Base-by-base conservation (phyloP, 768 basidiomycete genomes). In the Lactifluus subvellereus region DNA sequence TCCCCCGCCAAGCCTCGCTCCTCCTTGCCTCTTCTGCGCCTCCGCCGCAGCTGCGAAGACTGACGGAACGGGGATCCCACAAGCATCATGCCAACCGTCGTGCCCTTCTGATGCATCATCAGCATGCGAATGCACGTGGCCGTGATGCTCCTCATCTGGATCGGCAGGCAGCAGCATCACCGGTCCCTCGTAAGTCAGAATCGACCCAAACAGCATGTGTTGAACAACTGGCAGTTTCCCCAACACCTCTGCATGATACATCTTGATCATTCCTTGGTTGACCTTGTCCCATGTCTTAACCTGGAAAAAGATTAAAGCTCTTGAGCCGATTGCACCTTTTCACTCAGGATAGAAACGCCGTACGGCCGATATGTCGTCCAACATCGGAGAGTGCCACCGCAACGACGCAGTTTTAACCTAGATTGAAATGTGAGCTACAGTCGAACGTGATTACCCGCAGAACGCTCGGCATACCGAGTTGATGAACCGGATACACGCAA, bases 341-440 rank as follows among this genome's bases (percentile, higher is more conserved):
- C 7, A 27, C 8, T 3, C 14, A 16, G 4, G 18, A 54, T 9
- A 54, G 22, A 30, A 54, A 16, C 11, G 8, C 69, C 79, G 47
- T 64, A 76, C 94, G 0, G 88, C 93, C 1, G 94, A 95, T 59
- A 98, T 98, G 71, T 98, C 96, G 73, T 98, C 93, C 7, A 99
- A 83, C 96, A 99, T 98, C 1, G 96, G 96, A 0, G 94, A 97
- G 76, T 99, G 96, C 96, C 96, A 99, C 56, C 94, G 82, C 0
- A 98, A 79, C 0, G 94, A 94, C 0, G 95, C 94, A 0, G 94
- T 93, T 72, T 98, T 98, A 67, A 98, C 92, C 91, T 95, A 65
- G 13, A 32, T 33, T 20, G 14, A 13, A 30, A 11, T 13, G 20
- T 52, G 27, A 57, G 56, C 61, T 14, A 9, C 43, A 47, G 10